Conservation (phyloP, 768 basidiomycete genomes). For the Trametes cubensis region DNA sequence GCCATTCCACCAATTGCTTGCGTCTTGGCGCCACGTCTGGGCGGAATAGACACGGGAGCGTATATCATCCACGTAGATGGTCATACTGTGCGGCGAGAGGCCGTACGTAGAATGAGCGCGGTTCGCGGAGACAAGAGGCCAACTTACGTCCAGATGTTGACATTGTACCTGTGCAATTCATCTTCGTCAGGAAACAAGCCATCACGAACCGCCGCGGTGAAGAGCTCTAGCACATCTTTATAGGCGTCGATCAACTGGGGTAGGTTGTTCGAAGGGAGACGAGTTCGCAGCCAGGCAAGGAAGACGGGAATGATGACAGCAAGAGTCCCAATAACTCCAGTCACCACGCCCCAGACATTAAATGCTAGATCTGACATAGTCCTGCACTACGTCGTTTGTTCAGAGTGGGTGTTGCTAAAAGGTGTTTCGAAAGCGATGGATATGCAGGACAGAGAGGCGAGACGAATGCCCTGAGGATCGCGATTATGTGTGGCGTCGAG, state of each 20-base stretch:
- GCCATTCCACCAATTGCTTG: background rate
- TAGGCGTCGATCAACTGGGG: background rate
- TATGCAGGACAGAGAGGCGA: no score
- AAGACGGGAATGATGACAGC: background rate
- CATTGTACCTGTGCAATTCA: no score
- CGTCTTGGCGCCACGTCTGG: background rate
- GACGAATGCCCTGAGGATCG: no score
- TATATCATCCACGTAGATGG: background rate
- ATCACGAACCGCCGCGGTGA: no score
- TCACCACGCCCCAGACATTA: slow-evolving; percentile 12
- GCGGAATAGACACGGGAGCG: background rate
- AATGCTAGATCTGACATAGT: background rate
- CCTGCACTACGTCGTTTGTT: no score
- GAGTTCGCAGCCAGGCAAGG: background rate
- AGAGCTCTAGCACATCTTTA: background rate
- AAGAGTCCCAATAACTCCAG: slow-evolving; percentile 3
- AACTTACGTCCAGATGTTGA: background rate
- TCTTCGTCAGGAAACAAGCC: no score
- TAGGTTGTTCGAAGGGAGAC: background rate
- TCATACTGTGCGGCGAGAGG: background rate
- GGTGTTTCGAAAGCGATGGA: no score
- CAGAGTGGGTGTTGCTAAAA: no score
- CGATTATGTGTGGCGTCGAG: no score
- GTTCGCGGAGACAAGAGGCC: no score
- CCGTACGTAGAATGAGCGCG: no score